Conservation (phyloP, 495 filamentous ascomycete genomes). For the Paragyromitra xinjiangensis region DNA sequence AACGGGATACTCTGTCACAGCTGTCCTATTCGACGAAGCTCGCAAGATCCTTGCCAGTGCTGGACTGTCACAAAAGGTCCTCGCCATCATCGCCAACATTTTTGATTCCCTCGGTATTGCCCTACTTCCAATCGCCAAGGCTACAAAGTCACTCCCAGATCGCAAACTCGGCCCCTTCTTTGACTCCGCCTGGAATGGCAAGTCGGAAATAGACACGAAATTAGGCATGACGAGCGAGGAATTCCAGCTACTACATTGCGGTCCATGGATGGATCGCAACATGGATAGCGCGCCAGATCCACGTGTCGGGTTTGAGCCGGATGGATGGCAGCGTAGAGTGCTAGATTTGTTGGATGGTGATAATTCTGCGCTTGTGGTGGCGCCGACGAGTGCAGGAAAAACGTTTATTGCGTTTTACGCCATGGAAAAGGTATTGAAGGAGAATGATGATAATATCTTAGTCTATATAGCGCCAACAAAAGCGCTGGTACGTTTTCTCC, state of each 20-base stretch:
- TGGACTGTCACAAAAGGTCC: slow-evolving; percentile 57
- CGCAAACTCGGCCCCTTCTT: slow-evolving; percentile 40
- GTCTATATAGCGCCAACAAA: slow-evolving; percentile 86
- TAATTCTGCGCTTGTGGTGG: slow-evolving; percentile 75
- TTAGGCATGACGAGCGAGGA: slow-evolving; percentile 58
- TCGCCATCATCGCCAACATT: slow-evolving; percentile 50
- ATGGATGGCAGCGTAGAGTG: slow-evolving; percentile 77
- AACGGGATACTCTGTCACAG: slow-evolving; percentile 58
- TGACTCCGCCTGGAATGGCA: slow-evolving; percentile 34
- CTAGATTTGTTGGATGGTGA: slow-evolving; percentile 75
- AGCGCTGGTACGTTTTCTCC: slow-evolving; percentile 64
- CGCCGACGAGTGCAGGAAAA: slow-evolving; percentile 75
- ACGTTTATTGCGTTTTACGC: slow-evolving; percentile 76
- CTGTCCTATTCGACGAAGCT: slow-evolving; percentile 57
- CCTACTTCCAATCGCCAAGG: slow-evolving; percentile 24
- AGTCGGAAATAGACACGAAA: slow-evolving; percentile 58
- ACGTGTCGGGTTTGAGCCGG: slow-evolving; percentile 74
- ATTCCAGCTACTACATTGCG: slow-evolving; percentile 74
- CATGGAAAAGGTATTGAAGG: slow-evolving; percentile 75
- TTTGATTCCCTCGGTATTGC: slow-evolving; percentile 53
- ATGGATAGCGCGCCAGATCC: slow-evolving; percentile 72
- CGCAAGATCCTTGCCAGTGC: slow-evolving; percentile 34
- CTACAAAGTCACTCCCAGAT: slow-evolving; percentile 41
- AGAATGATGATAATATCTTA: slow-evolving; percentile 72
- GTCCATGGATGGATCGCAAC: slow-evolving; percentile 77